phyloP scores from a whole-genome alignment of 2,329 filamentous ascomycete species.

The Colletotrichum navitas region DNA sequence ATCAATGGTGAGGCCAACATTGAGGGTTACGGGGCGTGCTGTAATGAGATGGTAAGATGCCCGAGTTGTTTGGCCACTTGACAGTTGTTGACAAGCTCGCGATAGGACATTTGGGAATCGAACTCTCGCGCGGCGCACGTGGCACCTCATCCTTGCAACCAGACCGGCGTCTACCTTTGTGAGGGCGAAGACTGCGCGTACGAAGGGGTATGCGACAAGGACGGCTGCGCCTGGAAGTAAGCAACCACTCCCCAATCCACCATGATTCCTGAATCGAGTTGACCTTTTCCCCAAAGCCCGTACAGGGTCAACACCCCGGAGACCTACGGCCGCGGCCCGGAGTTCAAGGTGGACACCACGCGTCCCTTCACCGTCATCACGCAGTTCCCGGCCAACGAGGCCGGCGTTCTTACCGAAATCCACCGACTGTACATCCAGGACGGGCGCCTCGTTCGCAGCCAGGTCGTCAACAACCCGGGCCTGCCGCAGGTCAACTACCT shows the following conservation, averaged over 20 bases:
- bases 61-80: background rate
- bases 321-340: slow-evolving; percentile 51
- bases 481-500: slow-evolving; percentile 52
- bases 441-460: slow-evolving; percentile 61
- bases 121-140: slow-evolving; percentile 60
- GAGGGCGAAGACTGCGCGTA: slow-evolving; percentile 55
- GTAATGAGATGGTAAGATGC: slow-evolving; percentile 60
- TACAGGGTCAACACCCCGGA: slow-evolving; percentile 47
- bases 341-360: slow-evolving; percentile 53
- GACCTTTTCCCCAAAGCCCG: slow-evolving; percentile 40
- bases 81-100: background rate
- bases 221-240: slow-evolving; percentile 58
- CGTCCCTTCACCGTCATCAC: slow-evolving; percentile 61
- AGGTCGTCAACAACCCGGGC: slow-evolving; percentile 48
- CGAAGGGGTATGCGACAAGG: slow-evolving; percentile 58
- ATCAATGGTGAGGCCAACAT: slow-evolving; percentile 62
- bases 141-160: slow-evolving; percentile 63
- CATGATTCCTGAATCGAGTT: background rate
- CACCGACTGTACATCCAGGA: slow-evolving; percentile 63
- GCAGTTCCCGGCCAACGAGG: slow-evolving; percentile 58
- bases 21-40: slow-evolving; percentile 61
- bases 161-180: slow-evolving; percentile 58
- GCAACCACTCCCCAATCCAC: background rate
- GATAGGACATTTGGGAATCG: slow-evolving; percentile 65
- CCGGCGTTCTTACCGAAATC: slow-evolving; percentile 58